Conservation (phyloP, 2,329 filamentous ascomycete species). For the Aspergillus ochraceoroseus region DNA sequence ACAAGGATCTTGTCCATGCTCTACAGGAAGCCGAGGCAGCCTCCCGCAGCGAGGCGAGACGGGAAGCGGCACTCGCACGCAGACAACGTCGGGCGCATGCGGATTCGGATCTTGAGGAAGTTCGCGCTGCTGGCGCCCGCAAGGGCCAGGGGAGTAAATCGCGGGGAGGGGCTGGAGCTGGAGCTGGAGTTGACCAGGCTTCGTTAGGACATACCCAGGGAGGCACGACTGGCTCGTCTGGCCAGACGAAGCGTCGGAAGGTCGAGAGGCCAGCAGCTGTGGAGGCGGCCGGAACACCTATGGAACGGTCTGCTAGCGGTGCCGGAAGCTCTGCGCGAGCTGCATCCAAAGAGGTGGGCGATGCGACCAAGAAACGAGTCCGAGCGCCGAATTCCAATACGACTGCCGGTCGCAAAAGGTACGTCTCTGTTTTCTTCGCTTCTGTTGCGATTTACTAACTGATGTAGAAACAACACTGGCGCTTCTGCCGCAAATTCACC, state of each 20-base stretch:
- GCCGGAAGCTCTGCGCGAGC: slow-evolving; percentile 31
- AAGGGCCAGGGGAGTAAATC: slow-evolving; percentile 59
- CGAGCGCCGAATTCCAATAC: slow-evolving; percentile 66
- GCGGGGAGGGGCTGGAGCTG: slow-evolving; percentile 29
- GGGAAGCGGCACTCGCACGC: slow-evolving; percentile 73
- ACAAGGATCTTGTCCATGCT: slow-evolving; percentile 63
- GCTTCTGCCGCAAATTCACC: slow-evolving; percentile 58
- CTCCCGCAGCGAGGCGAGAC: slow-evolving; percentile 74
- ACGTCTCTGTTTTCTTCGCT: slow-evolving; percentile 19
- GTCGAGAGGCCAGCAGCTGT: slow-evolving; percentile 60
- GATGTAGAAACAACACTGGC: slow-evolving; percentile 44
- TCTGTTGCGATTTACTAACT: not conserved
- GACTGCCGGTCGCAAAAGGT: slow-evolving; percentile 65
- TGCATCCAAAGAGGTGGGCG: slow-evolving; percentile 61
- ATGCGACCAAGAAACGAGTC: slow-evolving; percentile 64
- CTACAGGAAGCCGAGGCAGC: slow-evolving; percentile 78
- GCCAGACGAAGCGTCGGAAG: slow-evolving; percentile 69
- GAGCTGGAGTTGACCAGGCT: slow-evolving; percentile 9
- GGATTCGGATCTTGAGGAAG: slow-evolving; percentile 76
- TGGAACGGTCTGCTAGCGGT: slow-evolving; percentile 42
- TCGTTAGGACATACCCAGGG: slow-evolving; percentile 40
- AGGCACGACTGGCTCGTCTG: slow-evolving; percentile 48
- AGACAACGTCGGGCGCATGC: slow-evolving; percentile 67
- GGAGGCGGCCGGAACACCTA: slow-evolving; percentile 32
- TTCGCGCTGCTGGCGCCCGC: slow-evolving; percentile 36